Conservation (phyloP, 2,329 filamentous ascomycete genomes). For the Trichoderma guizhouense region DNA sequence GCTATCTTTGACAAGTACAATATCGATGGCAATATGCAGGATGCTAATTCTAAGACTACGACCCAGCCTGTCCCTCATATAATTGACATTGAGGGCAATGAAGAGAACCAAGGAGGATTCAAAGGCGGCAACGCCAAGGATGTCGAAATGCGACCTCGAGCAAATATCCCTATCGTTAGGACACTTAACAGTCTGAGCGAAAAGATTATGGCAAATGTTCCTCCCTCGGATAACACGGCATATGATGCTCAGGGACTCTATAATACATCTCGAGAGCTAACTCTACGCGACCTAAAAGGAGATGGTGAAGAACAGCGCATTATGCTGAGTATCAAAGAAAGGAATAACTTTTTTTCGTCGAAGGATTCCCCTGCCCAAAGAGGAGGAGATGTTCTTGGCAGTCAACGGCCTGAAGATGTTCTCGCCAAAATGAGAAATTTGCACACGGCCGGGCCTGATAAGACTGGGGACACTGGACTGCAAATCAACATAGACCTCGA, state of each 20-base stretch:
- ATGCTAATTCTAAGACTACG: conserved; percentile 51
- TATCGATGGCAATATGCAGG: conserved; percentile 61
- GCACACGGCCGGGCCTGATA: conserved; percentile 46
- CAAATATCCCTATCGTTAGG: conserved; percentile 82
- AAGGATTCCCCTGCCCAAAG: conserved; percentile 47
- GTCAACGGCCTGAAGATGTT: conserved; percentile 67
- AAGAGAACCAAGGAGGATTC: conserved; percentile 86
- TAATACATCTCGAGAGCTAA: conserved; percentile 71
- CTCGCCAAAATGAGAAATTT: conserved; percentile 64
- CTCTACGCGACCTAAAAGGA: conserved; percentile 74
- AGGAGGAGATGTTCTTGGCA: conserved; percentile 55
- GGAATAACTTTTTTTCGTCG: conserved; percentile 75
- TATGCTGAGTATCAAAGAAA: conserved; percentile 82
- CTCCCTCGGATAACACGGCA: conserved; percentile 68
- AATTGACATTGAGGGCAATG: conserved; percentile 90
- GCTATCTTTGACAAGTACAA: conserved; percentile 83
- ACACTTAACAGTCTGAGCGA: conserved; percentile 88
- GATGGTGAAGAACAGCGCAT: conserved; percentile 73
- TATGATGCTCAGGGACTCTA: conserved; percentile 59
- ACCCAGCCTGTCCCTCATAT: conserved; percentile 76
- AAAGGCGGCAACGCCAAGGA: conserved; percentile 82
- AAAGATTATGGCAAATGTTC: conserved; percentile 87
- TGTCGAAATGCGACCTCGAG: conserved; percentile 78
- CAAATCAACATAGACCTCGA: conserved; percentile 64
- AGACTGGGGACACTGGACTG: conserved; percentile 54